Percentiles rank a stretch among this genome's conserved stretches.
These are phyloP conservation scores for Pascua guehoae DNA, from an alignment of 1,284 basidiomycete species.

Conservation along the genomic window DNA sequence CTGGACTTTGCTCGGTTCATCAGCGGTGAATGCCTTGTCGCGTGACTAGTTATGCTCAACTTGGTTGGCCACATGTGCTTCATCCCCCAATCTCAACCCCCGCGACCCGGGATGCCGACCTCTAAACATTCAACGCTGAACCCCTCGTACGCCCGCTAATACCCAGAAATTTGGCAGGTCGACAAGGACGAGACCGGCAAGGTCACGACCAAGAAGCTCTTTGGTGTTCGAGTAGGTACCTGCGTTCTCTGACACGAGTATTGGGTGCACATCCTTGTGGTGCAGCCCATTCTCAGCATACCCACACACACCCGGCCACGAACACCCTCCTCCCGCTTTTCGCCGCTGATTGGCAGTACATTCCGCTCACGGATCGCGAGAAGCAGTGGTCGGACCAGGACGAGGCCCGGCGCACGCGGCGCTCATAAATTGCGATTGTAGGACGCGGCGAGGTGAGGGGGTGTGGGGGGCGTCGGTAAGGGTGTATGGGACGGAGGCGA, in stretches of 20 bases:
- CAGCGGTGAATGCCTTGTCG: too few species aligned
- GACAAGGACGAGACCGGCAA: slow-evolving; percentile 74
- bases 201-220: slow-evolving; percentile 65
- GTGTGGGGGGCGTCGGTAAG: too few species aligned
- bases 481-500: too few species aligned
- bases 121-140: background rate
- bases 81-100: background rate
- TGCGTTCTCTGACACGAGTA: background rate
- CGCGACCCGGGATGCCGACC: background rate
- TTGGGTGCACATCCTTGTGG: too few species aligned
- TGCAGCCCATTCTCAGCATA: too few species aligned
- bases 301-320: too few species aligned
- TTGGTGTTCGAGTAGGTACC: slow-evolving; percentile 70
- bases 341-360: slow-evolving; percentile 40
- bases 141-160: too few species aligned
- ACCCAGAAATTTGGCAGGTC: slow-evolving; percentile 66
- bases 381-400: slow-evolving; percentile 33
- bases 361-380: slow-evolving; percentile 50
- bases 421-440: too few species aligned
- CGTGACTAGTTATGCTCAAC: too few species aligned
- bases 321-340: background rate
- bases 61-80: background rate
- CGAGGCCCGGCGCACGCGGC: background rate
- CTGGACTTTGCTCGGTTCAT: too few species aligned
- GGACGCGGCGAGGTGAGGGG: too few species aligned